phyloP scores from a whole-genome alignment of 352 stramenopile genomes.

The Phytophthora fragariae region DNA sequence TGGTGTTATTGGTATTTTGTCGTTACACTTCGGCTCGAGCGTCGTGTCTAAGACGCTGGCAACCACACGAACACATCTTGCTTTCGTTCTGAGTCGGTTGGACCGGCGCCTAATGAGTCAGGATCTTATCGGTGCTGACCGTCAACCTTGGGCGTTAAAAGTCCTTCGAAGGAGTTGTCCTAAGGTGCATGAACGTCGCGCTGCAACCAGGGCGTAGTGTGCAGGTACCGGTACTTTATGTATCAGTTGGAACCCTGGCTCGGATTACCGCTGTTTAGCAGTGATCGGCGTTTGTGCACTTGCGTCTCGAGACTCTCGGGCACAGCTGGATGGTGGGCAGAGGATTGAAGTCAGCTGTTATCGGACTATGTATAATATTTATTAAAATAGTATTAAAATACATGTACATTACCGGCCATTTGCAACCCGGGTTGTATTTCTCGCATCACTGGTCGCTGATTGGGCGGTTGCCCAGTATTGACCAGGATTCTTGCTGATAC shows the following conservation, averaged over 20 bases:
- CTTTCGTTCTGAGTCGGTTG: constrained; percentile 10
- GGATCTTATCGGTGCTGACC: neutral
- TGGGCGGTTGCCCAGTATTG: too few species aligned
- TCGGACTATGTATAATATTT: neutral
- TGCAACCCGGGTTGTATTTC: too few species aligned
- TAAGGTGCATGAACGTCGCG: too few species aligned
- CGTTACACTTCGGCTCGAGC: constrained; percentile 19
- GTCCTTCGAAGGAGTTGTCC: neutral
- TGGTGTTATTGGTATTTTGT: too few species aligned
- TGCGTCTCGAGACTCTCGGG: neutral
- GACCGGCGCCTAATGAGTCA: constrained; percentile 10
- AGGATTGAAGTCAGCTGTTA: constrained; percentile 34
- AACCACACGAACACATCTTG: constrained; percentile 28
- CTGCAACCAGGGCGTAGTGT: neutral
- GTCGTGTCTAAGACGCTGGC: constrained; percentile 7
- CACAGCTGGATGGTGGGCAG: constrained; percentile 27
- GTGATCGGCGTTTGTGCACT: constrained; percentile 21
- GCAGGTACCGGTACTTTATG: neutral
- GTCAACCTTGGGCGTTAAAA: neutral
- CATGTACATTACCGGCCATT: too few species aligned
- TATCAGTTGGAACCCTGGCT: too few species aligned
- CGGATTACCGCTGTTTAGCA: constrained; percentile 33
- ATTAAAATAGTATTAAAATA: too few species aligned
- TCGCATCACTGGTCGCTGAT: too few species aligned
- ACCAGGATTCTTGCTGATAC: too few species aligned